Conservation (phyloP, 352 stramenopile genomes). For the Pythium aristosporum region DNA sequence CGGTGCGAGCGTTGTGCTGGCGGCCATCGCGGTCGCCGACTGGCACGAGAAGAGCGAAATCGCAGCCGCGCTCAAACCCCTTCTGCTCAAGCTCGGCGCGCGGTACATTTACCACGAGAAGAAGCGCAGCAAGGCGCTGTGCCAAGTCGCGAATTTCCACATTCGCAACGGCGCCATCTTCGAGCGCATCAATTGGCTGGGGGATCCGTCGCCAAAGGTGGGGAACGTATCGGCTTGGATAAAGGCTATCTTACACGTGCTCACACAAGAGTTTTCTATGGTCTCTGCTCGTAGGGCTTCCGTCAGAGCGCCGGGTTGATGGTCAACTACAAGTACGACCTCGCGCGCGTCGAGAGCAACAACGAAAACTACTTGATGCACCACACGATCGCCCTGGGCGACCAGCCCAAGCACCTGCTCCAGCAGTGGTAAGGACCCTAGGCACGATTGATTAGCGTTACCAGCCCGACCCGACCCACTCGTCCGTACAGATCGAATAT, state of each 20-base stretch:
- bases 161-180: constrained; percentile 86
- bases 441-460: not conserved
- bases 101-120: constrained; percentile 81
- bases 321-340: constrained; percentile 89
- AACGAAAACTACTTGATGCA: constrained; percentile 84
- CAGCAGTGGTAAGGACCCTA: constrained; percentile 1
- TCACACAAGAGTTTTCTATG: not conserved
- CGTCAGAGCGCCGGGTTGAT: constrained; percentile 78
- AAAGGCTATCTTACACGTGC: not conserved
- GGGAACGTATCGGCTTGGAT: not conserved
- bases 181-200: constrained; percentile 84
- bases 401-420: constrained; percentile 62
- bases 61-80: constrained; percentile 45
- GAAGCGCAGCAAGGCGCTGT: constrained; percentile 81
- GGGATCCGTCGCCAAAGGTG: constrained; percentile 75
- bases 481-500: not conserved
- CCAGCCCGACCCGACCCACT: not conserved
- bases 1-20: constrained; percentile 32
- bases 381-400: constrained; percentile 72
- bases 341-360: constrained; percentile 68
- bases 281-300: constrained; percentile 43
- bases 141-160: constrained; percentile 83
- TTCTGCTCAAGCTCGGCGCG: constrained; percentile 62
- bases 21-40: constrained; percentile 41
- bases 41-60: constrained; percentile 53